phyloP scores from a whole-genome alignment of 331 rosid species.

The Rhamnella rubrinervis region DNA sequence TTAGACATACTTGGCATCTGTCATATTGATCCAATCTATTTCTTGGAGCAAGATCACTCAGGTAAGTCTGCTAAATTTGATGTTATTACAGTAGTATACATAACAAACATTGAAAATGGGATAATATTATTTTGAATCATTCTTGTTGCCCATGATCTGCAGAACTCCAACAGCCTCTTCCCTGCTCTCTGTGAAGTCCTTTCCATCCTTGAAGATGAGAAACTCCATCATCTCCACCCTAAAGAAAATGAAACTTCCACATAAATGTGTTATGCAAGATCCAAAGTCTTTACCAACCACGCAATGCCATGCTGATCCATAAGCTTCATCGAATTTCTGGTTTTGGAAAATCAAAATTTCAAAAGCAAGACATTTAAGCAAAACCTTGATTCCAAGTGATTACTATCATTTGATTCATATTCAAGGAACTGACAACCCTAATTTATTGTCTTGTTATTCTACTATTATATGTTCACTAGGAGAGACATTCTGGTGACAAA shows the following conservation, averaged over 20 bases:
- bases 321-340: conserved; percentile 62
- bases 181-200: conserved; percentile 39
- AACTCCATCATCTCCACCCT: conserved; percentile 66
- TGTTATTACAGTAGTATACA: neutral
- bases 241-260: conserved; percentile 62
- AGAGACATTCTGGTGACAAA: too few relatives aligned
- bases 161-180: conserved; percentile 51
- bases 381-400: too few relatives aligned
- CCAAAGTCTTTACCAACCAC: conserved; percentile 72
- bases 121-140: conserved; percentile 15
- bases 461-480: too few relatives aligned
- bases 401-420: too few relatives aligned
- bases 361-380: neutral
- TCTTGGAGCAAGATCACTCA: neutral
- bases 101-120: neutral
- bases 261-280: conserved; percentile 59
- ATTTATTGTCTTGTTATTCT: too few relatives aligned
- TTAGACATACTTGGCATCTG: too few relatives aligned
- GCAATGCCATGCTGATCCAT: conserved; percentile 66
- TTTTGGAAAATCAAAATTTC: conserved; percentile 10
- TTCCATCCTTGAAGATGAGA: conserved; percentile 72
- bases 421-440: too few relatives aligned
- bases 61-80: neutral
- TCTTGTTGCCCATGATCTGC: conserved; percentile 17
- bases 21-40: neutral